phyloP scores from a whole-genome alignment of 1,284 basidiomycete species.

The Ustilago nuda region DNA sequence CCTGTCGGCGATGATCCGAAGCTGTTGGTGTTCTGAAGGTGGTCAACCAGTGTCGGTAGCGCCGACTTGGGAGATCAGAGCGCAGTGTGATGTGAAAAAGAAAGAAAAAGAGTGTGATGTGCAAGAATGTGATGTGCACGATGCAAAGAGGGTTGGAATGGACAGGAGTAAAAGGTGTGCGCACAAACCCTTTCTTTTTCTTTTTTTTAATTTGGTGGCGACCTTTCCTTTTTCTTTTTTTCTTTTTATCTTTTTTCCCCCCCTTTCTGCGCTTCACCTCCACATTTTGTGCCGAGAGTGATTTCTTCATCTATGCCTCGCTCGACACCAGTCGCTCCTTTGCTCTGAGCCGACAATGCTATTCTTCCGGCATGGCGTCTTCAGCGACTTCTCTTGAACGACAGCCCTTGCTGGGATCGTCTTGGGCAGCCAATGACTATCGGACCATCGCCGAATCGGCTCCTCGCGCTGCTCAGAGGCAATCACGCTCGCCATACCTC shows the following conservation, averaged over 20 bases:
- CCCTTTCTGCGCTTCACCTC: not conserved
- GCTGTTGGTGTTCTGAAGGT: not conserved
- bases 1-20: not conserved
- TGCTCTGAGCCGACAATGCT: not conserved
- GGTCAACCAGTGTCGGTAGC: no score
- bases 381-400: conserved; percentile 29
- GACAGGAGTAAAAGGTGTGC: no score
- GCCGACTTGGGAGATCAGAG: not conserved
- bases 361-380: conserved; percentile 23
- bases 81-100: not conserved
- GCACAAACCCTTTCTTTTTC: not conserved
- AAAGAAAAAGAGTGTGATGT: no score
- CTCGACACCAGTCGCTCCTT: not conserved
- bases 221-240: not conserved
- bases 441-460: conserved; percentile 20
- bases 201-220: not conserved
- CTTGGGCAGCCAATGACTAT: conserved; percentile 21
- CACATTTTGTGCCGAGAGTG: not conserved
- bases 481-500: conserved; percentile 39
- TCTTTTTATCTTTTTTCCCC: no score
- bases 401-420: conserved; percentile 31
- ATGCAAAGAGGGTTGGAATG: no score
- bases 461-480: conserved; percentile 9
- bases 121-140: no score
- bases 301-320: not conserved